phyloP scores from a whole-genome alignment of 768 basidiomycete species.

The Amanita subjunquillea region DNA sequence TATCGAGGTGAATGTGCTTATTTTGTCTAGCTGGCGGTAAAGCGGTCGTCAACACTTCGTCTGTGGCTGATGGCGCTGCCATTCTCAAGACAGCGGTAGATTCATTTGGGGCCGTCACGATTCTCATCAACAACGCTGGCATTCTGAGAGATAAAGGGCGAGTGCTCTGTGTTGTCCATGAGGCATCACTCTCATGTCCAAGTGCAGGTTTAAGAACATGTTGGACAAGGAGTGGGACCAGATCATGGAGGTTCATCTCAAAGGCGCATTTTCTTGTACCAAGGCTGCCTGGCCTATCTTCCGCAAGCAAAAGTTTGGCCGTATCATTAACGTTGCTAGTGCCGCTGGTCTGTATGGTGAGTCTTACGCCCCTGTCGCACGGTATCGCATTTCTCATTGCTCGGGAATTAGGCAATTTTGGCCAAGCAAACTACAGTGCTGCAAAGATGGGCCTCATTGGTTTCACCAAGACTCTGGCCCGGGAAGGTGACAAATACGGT shows the following conservation, averaged over 20 bases:
- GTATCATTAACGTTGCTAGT: constrained; percentile 89
- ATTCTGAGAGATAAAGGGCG: constrained; percentile 77
- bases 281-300: constrained; percentile 96
- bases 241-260: constrained; percentile 82
- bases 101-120: constrained; percentile 74
- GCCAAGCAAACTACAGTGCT: constrained; percentile 95
- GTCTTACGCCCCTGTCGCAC: constrained; percentile 8
- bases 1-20: constrained; percentile 1
- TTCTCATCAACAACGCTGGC: constrained; percentile 94
- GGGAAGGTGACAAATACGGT: constrained; percentile 86
- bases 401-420: constrained; percentile 68
- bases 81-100: constrained; percentile 83
- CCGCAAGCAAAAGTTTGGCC: constrained; percentile 89
- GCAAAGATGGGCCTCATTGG: constrained; percentile 94
- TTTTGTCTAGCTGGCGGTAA: constrained; percentile 68
- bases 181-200: not conserved
- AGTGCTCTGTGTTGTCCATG: constrained; percentile 8
- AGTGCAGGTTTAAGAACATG: constrained; percentile 88
- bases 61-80: constrained; percentile 76
- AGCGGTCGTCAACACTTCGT: constrained; percentile 80
- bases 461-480: constrained; percentile 88
- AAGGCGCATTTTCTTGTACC: constrained; percentile 86
- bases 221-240: constrained; percentile 90
- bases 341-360: constrained; percentile 88
- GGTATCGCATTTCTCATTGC: not conserved